Conservation (phyloP, 1,139 yeast species). For the Citeromyces hawaiiensis region DNA sequence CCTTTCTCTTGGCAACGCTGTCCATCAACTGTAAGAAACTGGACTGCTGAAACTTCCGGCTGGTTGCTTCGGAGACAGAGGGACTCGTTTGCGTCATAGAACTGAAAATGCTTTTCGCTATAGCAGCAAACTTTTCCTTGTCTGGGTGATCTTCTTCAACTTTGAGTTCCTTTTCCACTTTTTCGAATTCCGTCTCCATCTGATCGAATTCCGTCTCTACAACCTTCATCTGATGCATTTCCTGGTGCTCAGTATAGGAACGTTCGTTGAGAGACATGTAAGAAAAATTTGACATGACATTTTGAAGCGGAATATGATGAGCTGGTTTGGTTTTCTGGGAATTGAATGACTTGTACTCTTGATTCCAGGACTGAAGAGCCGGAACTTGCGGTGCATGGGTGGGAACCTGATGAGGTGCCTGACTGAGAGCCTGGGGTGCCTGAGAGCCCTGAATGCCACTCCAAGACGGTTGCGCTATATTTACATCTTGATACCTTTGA, state of each 20-base stretch:
- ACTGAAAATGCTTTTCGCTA: conserved; percentile 16
- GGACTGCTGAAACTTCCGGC: conserved; percentile 16
- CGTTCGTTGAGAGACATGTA: background rate
- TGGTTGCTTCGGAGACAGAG: conserved; percentile 11
- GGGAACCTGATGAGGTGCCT: background rate
- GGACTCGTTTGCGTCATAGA: conserved; percentile 16
- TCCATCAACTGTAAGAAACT: conserved; percentile 18
- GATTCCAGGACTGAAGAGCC: conserved; percentile 2
- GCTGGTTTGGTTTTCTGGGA: background rate
- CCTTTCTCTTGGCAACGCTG: conserved; percentile 15
- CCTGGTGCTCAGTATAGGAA: background rate
- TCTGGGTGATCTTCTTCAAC: conserved; percentile 10
- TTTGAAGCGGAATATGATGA: background rate
- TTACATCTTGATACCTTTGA: background rate
- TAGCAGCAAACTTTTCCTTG: conserved; percentile 15
- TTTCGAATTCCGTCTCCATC: conserved; percentile 9
- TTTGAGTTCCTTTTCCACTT: conserved; percentile 1
- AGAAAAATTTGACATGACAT: background rate
- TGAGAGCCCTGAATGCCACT: background rate
- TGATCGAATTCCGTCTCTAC: background rate
- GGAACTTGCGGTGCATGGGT: background rate
- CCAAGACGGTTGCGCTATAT: background rate
- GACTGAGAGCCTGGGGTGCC: too few relatives aligned
- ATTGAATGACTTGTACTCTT: background rate
- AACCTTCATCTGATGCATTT: background rate